A percentile compares a stretch with the other conserved stretches of the same genome.
Evolutionary conservation across 139 green algal genomes (phyloP).

Genomic region (Coccomyxa sp.): DNA sequence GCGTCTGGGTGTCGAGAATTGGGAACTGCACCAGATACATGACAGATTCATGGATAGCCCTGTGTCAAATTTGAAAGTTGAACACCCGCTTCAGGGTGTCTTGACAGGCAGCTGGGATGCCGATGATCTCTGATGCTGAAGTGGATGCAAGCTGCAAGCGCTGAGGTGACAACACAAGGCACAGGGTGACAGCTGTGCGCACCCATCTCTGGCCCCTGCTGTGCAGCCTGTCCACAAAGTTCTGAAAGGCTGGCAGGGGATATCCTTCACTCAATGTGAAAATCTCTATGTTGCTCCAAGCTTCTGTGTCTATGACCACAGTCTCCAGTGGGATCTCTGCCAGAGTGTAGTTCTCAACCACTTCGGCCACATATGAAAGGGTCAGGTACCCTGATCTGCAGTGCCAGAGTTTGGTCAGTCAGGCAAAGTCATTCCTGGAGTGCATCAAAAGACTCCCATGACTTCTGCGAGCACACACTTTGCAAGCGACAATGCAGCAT

Average conservation of each 20-base stretch:
- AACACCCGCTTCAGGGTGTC: too few relatives aligned
- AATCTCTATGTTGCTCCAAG: constrained; percentile 58
- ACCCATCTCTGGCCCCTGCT: constrained; percentile 2
- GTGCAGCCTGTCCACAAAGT: constrained; percentile 46
- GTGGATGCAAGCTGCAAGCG: too few relatives aligned
- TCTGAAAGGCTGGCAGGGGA: constrained; percentile 12
- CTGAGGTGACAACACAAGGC: too few relatives aligned
- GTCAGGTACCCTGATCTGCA: not conserved
- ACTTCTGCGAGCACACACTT: not conserved
- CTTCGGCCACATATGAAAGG: not conserved
- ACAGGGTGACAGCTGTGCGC: too few relatives aligned
- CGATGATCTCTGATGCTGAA: too few relatives aligned
- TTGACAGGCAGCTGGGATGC: too few relatives aligned
- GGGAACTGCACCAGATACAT: constrained; percentile 31
- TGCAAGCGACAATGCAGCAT: not conserved
- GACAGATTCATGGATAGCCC: too few relatives aligned
- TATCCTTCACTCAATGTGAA: constrained; percentile 53
- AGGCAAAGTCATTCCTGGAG: too few relatives aligned
- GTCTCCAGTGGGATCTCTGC: constrained; percentile 59
- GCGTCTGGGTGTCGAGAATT: constrained; percentile 56
- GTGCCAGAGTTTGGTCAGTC: too few relatives aligned
- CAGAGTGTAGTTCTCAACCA: constrained; percentile 45
- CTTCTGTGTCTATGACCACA: constrained; percentile 71
- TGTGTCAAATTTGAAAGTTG: too few relatives aligned
- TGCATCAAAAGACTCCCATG: too few relatives aligned